Evolutionary conservation across 257 asterid genomes (phyloP).

Genomic region (Linderniella brevidens): DNA sequence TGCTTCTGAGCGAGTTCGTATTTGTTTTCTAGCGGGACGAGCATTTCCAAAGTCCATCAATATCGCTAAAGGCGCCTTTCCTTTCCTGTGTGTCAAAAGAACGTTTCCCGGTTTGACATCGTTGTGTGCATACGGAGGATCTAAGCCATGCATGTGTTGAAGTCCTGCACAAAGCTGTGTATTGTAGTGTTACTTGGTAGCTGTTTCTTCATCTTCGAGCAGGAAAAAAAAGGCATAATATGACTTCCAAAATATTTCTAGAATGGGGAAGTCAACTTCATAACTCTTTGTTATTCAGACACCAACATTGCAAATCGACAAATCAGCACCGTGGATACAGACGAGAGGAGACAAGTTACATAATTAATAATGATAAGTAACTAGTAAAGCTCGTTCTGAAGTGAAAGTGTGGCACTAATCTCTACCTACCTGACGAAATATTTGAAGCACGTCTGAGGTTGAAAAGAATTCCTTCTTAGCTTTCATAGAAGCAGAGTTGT

Average conservation of each 20-base stretch:
- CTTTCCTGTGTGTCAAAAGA: slow-evolving; percentile 78
- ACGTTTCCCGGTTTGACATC: slow-evolving; percentile 94
- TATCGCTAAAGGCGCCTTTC: slow-evolving; percentile 65
- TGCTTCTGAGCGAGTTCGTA: slow-evolving; percentile 85
- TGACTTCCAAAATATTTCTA: no score
- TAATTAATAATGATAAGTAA: no score
- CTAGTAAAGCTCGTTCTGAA: no score
- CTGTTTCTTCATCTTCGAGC: no score
- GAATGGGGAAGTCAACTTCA: no score
- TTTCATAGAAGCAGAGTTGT: slow-evolving; percentile 55
- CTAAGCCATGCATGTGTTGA: slow-evolving; percentile 84
- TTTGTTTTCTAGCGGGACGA: slow-evolving; percentile 87
- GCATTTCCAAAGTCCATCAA: slow-evolving; percentile 98
- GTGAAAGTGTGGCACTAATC: background rate
- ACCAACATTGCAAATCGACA: no score
- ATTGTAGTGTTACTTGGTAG: background rate
- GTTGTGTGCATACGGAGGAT: slow-evolving; percentile 93
- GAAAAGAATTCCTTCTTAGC: slow-evolving; percentile 81
- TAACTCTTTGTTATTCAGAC: no score
- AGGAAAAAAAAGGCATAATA: no score
- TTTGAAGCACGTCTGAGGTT: slow-evolving; percentile 79
- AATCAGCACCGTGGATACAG: no score
- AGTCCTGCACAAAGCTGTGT: slow-evolving; percentile 98
- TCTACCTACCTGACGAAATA: slow-evolving; percentile 68
- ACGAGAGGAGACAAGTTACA: no score